Base-by-base conservation (phyloP, 176 grass and related monocot species). In the Zizania latifolia region DNA sequence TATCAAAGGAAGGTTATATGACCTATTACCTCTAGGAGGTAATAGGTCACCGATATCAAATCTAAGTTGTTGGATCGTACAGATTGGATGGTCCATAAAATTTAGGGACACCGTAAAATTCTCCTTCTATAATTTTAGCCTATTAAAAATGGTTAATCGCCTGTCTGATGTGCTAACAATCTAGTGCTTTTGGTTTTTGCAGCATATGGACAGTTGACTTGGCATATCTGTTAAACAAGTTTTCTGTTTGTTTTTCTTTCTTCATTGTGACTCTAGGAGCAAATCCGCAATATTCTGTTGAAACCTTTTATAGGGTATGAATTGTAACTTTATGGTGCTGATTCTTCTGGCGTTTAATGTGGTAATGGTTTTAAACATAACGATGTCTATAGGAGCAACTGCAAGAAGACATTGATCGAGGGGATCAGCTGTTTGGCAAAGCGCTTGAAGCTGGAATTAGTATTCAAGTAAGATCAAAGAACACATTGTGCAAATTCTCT, bases 151-250 rank as follows among this genome's bases (percentile, higher is more conserved):
- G 5, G 13, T 36, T 26, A n/a, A 57, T 66, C 39, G 29, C 21
- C 21, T 44, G 39, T 28, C 1, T 71, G 8, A 39, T 86, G 29
- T 62, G 72, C 64, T 75, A 58, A 58, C 10, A 6, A 3, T n/a
- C 21, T 21, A 26, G 51, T 22, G 12, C 13, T 29, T 65, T 54
- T 24, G 28, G 2, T 32, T 58, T 67, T 70, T 91, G n/a, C 90
- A 93, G 94, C 78, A 81, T 89, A 54, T 97, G 94, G 90, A 97
- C 94, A 29, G 90, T 97, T 43, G 90, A 97, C 80, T 78, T 97
- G 53, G 94, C 94, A 28, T 92, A 83, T 75, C 68, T 97, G 58
- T 83, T 93, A 28, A 87, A 93, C 46, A 97, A 81, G 70, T 97
- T 97, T 79, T 89, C 90, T 37, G 88, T 97, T 67, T 71, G 69